These are phyloP conservation scores for Lichina pygmaea DNA, from an alignment of 495 filamentous ascomycete genomes.

Conservation along the genomic window DNA sequence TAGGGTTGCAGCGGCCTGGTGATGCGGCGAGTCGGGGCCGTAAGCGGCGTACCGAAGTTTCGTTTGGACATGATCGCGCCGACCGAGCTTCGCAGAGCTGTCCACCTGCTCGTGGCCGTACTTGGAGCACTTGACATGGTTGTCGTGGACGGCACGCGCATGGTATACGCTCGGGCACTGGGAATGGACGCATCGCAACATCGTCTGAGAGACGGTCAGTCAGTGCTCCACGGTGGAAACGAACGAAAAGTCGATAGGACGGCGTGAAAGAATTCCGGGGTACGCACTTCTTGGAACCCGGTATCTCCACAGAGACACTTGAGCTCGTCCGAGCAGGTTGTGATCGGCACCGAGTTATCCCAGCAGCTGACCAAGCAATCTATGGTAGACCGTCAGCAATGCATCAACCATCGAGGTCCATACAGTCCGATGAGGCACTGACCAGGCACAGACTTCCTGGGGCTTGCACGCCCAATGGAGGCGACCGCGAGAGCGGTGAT, in stretches of 20 bases:
- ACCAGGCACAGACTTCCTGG: too few species aligned
- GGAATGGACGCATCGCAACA: slow-evolving; percentile 17
- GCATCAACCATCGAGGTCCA: too few species aligned
- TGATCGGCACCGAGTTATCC: slow-evolving; percentile 16
- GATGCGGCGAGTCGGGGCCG: neutral
- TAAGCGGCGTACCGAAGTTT: neutral
- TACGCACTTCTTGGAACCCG: slow-evolving; percentile 11
- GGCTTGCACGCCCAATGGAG: too few species aligned
- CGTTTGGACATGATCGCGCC: neutral
- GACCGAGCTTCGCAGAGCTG: neutral
- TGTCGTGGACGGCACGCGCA: slow-evolving; percentile 12
- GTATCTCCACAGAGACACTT: slow-evolving; percentile 12
- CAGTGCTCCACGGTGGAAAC: too few species aligned
- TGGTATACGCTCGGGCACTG: slow-evolving; percentile 15
- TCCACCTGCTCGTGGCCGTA: neutral
- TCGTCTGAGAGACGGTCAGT: slow-evolving; percentile 5
- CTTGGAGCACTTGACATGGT: slow-evolving; percentile 9
- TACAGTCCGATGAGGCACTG: too few species aligned
- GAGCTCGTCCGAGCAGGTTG: slow-evolving; percentile 7
- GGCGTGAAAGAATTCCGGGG: neutral
- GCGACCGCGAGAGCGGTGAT: too few species aligned
- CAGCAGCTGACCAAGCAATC: slow-evolving; percentile 10
- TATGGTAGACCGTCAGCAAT: neutral
- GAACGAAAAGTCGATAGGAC: neutral
- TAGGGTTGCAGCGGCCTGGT: neutral